Evolutionary conservation across 768 basidiomycete species (phyloP), one percentile per base, ranked within the genome.

Genomic region (Boletellus emodensis): DNA sequence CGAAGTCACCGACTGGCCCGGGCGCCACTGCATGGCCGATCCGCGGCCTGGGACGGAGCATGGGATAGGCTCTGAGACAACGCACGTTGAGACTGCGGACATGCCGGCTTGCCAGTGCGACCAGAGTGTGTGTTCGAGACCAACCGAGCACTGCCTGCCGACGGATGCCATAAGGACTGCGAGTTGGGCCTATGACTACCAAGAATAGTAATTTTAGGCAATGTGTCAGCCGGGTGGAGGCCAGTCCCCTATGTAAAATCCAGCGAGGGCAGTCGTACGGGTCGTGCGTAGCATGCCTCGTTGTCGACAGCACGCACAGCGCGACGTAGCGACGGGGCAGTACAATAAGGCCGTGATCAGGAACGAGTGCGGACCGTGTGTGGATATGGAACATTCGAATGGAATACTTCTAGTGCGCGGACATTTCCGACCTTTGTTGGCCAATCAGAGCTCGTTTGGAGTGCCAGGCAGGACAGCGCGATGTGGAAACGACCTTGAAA

Each of bases 371-470:
- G 49, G 49, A 45, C 54, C 13, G 39, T 42, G 26, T 14, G 54
- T 52, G 61, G 53, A 51, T 18, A 59, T 56, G 50, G 62, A 63
- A 63, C 45, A 50, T 63, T 64, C 62, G 53, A 64, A 59, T 64
- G 32, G 62, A 64, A 63, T 37, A 2, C 17, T 20, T 40, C 20
- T 37, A 11, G 11, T 7, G 10, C 51, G 5, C 59, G 62, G 59
- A 48, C 20, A 53, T 59, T 26, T 48, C 62, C 62, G 56, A 2
- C 18, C 20, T 2, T n/a, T n/a, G 34, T 3, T 37, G 14, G 26
- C 40, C 40, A 30, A 20, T 15, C 15, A 35, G 40, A 26, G n/a
- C 42, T 39, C 24, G 4, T 20, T 17, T 40, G 4, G 24, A 7
- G 6, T 26, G 36, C 38, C 24, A n/a, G 22, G 28, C 6, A 12